phyloP scores from a whole-genome alignment of 495 filamentous ascomycete genomes.

The Hypoxylon trugodes region DNA sequence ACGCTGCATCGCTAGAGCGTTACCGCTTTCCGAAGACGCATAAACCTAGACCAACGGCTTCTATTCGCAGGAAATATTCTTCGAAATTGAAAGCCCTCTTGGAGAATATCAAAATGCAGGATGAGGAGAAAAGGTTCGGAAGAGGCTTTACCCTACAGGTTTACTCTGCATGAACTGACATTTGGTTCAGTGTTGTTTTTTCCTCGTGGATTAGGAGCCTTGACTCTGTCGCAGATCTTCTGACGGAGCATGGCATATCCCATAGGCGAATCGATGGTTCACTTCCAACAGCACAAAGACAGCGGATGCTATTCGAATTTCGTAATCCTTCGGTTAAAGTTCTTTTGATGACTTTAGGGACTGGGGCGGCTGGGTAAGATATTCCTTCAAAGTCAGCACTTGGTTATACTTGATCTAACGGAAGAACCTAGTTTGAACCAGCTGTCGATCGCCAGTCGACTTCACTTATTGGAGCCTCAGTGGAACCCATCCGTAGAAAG shows the following conservation, averaged over 20 bases:
- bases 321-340: constrained; percentile 35
- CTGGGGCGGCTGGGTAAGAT: constrained; percentile 53
- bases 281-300: constrained; percentile 29
- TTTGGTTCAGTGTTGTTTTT: constrained; percentile 55
- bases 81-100: not conserved
- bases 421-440: constrained; percentile 49
- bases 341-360: constrained; percentile 56
- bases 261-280: constrained; percentile 50
- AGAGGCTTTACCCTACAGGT: not conserved
- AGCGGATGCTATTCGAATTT: constrained; percentile 47
- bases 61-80: not conserved
- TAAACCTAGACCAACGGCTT: too few species aligned
- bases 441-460: constrained; percentile 51
- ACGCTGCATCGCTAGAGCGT: too few species aligned
- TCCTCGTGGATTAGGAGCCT: constrained; percentile 57
- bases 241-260: constrained; percentile 29
- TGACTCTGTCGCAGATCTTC: constrained; percentile 43
- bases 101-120: not conserved
- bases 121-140: not conserved
- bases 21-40: too few species aligned
- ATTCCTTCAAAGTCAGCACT: too few species aligned
- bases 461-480: constrained; percentile 59
- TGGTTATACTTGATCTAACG: not conserved
- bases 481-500: constrained; percentile 61
- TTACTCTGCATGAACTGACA: not conserved